Evolutionary conservation across 441 rosid genomes (phyloP), one percentile per base, ranked within the genome.

Genomic region (Iberis amara): DNA sequence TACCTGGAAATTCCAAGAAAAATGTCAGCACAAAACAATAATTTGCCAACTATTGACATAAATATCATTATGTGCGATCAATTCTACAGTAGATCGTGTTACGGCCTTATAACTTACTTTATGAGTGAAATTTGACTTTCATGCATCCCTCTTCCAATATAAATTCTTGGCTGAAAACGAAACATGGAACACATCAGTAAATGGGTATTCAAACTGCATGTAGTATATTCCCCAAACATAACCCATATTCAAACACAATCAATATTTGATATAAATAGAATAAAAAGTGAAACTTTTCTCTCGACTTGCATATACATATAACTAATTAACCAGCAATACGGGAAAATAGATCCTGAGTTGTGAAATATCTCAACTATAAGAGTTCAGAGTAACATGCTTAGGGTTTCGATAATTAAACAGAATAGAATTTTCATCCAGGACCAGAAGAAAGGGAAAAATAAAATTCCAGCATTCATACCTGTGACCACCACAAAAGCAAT

Each of bases 61-160:
- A 63, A 32, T 37, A 46, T 33, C 18, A 31, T 50, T 31, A 27
- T 40, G 39, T 33, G 48, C 23, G 4, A 27, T 60, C 35, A 36
- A 12, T 61, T 54, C 8, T 50, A 35, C 38, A 47, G 9, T 35
- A 53, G 7, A 50, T 35, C 15, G 52, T 68, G 31, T 52, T 41
- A 18, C 21, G 47, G 39, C 30, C 57, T 48, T 26, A 15, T 42
- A 39, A 77, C 97, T 85, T 69, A 94, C 99, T 86, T 89, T 49
- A 94, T 52, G 42, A 94, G 91, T 52, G 94, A 62, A 76, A 89
- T 76, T 66, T 94, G 99, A 66, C 97, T 94, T 75, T 94, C 99
- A 71, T 94, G 99, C 97, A 94, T 89, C 62, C 99, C 99, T 71
- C 97, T 83, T 46, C 97, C 99, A 27, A 94, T 67, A 52, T 89